A percentile compares a stretch with the other conserved stretches of the same genome.
phyloP scores from a whole-genome alignment of 192 early-diverging fungal species.

The Gaertneriomyces semiglobifer region DNA sequence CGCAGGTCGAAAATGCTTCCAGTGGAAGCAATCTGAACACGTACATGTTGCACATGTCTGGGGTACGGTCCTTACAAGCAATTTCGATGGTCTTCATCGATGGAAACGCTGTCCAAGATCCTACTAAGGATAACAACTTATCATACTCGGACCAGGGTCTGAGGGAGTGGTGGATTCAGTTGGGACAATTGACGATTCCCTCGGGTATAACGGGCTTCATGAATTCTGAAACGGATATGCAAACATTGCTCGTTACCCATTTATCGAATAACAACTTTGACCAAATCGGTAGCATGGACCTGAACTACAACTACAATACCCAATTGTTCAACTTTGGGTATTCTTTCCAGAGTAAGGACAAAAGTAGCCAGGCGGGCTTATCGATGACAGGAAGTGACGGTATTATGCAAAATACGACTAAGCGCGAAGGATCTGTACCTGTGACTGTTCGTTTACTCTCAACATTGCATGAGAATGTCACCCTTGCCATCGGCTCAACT shows the following conservation, averaged over 20 bases:
- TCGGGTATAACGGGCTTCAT: background rate
- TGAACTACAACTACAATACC: background rate
- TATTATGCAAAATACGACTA: background rate
- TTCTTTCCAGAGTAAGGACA: background rate
- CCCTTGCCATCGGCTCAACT: constrained; percentile 3
- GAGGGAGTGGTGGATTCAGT: background rate
- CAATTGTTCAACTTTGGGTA: constrained; percentile 3
- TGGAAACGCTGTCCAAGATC: background rate
- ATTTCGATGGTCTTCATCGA: background rate
- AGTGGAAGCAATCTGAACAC: background rate
- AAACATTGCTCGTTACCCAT: background rate
- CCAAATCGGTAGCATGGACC: too few relatives aligned
- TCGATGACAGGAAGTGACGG: background rate
- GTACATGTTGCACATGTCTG: background rate
- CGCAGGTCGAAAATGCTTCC: background rate
- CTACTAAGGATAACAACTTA: background rate
- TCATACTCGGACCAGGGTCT: background rate
- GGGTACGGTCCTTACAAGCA: background rate
- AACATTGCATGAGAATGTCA: constrained; percentile 19
- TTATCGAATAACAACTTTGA: too few relatives aligned
- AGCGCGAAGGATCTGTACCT: background rate
- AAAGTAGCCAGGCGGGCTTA: too few relatives aligned
- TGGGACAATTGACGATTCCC: background rate
- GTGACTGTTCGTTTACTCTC: background rate
- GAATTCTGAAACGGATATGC: background rate